phyloP scores from a whole-genome alignment of 139 green algal species.

The Ulvella scutata region DNA sequence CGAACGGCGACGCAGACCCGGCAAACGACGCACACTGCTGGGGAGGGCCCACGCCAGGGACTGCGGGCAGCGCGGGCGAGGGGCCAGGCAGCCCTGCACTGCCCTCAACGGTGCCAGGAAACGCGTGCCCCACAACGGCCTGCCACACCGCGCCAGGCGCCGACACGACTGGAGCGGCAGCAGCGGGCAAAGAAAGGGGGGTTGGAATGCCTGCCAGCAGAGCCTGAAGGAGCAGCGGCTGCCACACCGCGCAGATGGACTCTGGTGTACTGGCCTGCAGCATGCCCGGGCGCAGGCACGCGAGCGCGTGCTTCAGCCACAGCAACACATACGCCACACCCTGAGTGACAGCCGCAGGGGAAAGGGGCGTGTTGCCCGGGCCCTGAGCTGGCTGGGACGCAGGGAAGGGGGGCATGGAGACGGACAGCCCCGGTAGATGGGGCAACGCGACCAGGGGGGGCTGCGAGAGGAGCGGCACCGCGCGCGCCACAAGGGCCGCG shows the following conservation, averaged over 20 bases:
- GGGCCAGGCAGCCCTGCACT: no score
- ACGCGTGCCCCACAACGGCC: no score
- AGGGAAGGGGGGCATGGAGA: not conserved
- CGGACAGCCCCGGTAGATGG: not conserved
- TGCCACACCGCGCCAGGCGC: not conserved
- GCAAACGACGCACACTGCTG: no score
- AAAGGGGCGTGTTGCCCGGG: not conserved
- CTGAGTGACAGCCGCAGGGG: not conserved
- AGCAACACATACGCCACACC: not conserved
- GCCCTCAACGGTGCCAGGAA: no score
- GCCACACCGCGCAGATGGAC: not conserved
- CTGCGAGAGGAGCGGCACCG: not conserved
- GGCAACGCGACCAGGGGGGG: not conserved
- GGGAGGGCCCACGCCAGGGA: not conserved
- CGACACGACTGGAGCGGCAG: not conserved
- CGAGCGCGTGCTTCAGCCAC: not conserved
- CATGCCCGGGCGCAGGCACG: constrained; percentile 2
- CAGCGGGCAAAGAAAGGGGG: not conserved
- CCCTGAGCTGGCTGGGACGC: not conserved
- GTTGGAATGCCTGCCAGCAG: not conserved
- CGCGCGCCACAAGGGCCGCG: not conserved
- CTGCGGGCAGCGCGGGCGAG: no score
- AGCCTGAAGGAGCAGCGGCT: not conserved
- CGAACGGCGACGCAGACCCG: not conserved
- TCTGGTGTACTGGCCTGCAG: not conserved